phyloP scores from a whole-genome alignment of 1,284 basidiomycete species.

The Puccinia sorghi region DNA sequence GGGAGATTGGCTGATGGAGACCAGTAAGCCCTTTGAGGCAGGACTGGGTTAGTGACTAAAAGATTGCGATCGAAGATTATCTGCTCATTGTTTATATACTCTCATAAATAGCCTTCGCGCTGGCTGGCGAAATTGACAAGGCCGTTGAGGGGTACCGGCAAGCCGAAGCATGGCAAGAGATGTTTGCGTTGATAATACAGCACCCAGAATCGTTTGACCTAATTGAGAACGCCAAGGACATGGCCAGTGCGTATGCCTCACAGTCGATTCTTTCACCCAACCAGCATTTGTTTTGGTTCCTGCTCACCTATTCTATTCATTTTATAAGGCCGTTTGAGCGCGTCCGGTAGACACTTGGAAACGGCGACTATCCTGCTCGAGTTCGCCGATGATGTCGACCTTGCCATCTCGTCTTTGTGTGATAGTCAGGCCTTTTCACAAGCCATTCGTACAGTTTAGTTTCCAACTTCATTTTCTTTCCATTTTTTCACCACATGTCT shows the following conservation, averaged over 20 bases:
- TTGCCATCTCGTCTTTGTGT: conserved; percentile 73
- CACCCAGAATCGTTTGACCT: conserved; percentile 62
- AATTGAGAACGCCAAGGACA: background rate
- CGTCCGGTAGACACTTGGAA: conserved; percentile 76
- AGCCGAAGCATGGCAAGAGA: conserved; percentile 81
- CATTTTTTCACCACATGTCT: background rate
- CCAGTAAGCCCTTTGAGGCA: conserved; percentile 78
- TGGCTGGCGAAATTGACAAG: conserved; percentile 67
- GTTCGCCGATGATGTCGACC: conserved; percentile 77
- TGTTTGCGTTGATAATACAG: conserved; percentile 74
- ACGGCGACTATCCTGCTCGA: conserved; percentile 82
- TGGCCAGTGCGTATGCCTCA: conserved; percentile 64
- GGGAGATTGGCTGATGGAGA: conserved; percentile 63
- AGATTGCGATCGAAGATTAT: background rate
- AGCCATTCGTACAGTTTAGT: conserved; percentile 73
- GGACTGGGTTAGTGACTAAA: conserved; percentile 66
- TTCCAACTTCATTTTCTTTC: background rate
- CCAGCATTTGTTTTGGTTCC: background rate
- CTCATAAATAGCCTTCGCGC: conserved; percentile 67
- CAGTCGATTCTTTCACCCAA: conserved; percentile 67
- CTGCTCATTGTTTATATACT: background rate
- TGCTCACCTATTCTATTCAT: conserved; percentile 10
- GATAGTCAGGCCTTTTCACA: conserved; percentile 81
- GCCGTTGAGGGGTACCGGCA: conserved; percentile 83
- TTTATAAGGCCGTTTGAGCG: conserved; percentile 70